Evolutionary conservation across 257 asterid species (phyloP), one percentile per base, ranked within the genome.

Genomic region (Agastache rugosa): DNA sequence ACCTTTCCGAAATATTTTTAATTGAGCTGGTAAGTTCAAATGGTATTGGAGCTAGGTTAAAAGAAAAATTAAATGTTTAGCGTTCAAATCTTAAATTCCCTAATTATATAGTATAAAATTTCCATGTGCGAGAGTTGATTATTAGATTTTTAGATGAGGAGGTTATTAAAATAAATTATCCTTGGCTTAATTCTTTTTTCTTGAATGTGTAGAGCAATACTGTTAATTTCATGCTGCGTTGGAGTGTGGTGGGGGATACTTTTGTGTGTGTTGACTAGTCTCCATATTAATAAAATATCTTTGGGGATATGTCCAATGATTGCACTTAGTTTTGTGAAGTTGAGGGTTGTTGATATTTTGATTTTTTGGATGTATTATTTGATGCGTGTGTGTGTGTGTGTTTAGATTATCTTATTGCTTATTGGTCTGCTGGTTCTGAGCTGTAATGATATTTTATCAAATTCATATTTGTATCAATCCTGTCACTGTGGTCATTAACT

Each of bases 211-310:
- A 4, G 48, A 35, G 54, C 55, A 4, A 20, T 61, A n/a, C 17
- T 73, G 29, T 63, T 25, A 16, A 22, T 50, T 62, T 63, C 39
- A 34, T 72, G 51, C n/a, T 25, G 35, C 50, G 48, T 11, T 35
- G 56, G 64, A 42, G 44, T 47, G 34, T 65, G 65, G n/a, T n/a
- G n/a, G n/a, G 67, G 58, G 60, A 8, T 29, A 15, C 23, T 60
- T 60, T 67, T 65, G 20, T 35, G 34, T 61, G 58, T 60, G 29
- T 76, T 77, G 80, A 62, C 76, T 77, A 34, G 56, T 77, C 56
- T 55, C 25, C 14, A 9, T n/a, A 11, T 7, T 45, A 9, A 70
- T 71, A 59, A 77, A 77, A 77, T 77, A 77, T 71, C 56, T 69
- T 34, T 19, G 15, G 58, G 27, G 17, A 31, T 67, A 63, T 60